Evolutionary conservation across 148 eudicot genomes (phyloP).

Genomic region (Arctostaphylos glauca): DNA sequence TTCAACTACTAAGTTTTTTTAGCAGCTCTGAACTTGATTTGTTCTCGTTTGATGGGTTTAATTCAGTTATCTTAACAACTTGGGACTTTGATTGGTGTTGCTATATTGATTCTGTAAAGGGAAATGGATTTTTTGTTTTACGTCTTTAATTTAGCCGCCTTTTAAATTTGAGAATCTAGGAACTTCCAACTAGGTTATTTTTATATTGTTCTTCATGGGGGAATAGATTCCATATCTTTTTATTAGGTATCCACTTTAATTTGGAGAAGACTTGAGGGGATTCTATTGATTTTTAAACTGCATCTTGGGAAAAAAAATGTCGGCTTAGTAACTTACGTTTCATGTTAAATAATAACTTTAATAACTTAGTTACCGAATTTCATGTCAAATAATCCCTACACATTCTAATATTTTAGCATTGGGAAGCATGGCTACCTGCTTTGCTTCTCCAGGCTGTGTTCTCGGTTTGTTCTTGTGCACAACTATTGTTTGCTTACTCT

Average conservation of each 20-base stretch:
- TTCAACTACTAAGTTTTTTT: neutral
- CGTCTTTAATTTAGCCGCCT: constrained; percentile 6
- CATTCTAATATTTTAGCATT: neutral
- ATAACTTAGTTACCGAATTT: too few species aligned
- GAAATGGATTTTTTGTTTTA: neutral
- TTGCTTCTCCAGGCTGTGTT: neutral
- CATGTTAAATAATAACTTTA: too few species aligned
- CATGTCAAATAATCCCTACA: too few species aligned
- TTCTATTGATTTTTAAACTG: neutral
- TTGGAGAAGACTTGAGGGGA: neutral
- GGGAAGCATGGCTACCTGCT: neutral
- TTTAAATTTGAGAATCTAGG: neutral
- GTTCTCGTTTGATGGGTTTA: neutral
- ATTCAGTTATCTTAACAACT: neutral
- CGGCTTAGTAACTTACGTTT: neutral
- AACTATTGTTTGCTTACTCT: neutral
- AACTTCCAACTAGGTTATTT: neutral
- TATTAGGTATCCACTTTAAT: neutral
- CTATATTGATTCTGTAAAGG: neutral
- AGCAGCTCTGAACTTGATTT: neutral
- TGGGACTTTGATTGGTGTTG: neutral
- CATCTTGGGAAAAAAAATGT: neutral
- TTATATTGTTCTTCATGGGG: neutral
- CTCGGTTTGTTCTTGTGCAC: constrained; percentile 6
- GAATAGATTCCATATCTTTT: neutral